Base-by-base conservation (phyloP, 2,329 filamentous ascomycete species). In the Alternaria solani region DNA sequence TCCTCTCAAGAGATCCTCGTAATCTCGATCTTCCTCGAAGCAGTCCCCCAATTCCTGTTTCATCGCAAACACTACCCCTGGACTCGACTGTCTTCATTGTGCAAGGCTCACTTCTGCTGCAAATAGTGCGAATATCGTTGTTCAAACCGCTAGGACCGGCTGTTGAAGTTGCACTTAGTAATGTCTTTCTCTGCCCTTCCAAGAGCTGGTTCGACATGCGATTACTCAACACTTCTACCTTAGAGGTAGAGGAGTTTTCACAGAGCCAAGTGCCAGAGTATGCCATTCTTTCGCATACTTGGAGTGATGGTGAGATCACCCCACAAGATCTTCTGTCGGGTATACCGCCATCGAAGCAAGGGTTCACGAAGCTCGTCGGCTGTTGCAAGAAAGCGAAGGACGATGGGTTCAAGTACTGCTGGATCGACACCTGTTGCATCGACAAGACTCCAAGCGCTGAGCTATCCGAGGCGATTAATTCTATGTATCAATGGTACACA, bases 281-380 rank as follows among this genome's bases (percentile, higher is more conserved):
- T 34, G 67, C 67, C 16, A 72, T 70, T 18, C 64, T 73, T 2
- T 70, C 69, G 2, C 69, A 70, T 20, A 70, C 65, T 1, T 72
- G 66, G 68, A 63, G 65, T 6, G 5, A 53, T 4, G 64, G 67
- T 38, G 59, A 65, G 39, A 53, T 72, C 23, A 65, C 51, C 7
- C 65, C 61, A 42, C 60, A 67, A 38, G 67, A 71, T 18, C 14
- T 51, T 4, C 6, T 25, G 16, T 26, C 32, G 2, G 14, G 32
- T 16, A 7, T 4, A 38, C 20, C 32, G 16, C 20, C 23, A 5
- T 1, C 14, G 14, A 38, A 38, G 47, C 38, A 38, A 23, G 47
- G 47, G 6, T 51, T 23, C 11, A 8, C 32, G 1, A 51, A 51
- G 16, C 28, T 51, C 2, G 25, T 28, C 3, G 30, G 47, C 2